Evolutionary conservation across 441 rosid species (phyloP), one percentile per base, ranked within the genome.

Genomic region (Biscutella auriculata): DNA sequence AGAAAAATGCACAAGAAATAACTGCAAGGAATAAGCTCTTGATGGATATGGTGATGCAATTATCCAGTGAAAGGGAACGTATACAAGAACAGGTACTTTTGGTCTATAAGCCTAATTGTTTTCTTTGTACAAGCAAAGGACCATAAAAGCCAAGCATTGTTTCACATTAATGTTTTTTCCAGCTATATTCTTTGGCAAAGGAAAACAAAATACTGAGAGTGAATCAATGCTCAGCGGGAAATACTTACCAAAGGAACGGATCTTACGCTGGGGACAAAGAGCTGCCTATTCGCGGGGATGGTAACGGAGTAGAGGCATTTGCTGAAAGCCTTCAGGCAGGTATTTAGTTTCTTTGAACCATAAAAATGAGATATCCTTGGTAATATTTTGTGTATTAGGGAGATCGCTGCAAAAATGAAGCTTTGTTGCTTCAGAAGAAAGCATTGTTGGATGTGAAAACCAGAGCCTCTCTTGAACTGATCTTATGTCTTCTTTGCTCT

Each of bases 81-180:
- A 79, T 92, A 44, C 84, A 83, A 60, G 81, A 80, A 57, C 90
- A 86, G 97, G 98, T 92, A 69, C 53, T 9, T n/a, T 55, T 28
- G 0, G 15, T 39, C 52, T 40, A 65, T 33, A 16, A 51, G 37
- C 33, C 50, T 43, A 46, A 19, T 52, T 60, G 6, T 21, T 53
- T 8, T 12, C 21, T 16, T 34, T 49, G 37, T 33, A 33, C 17
- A 30, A 32, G n/a, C 2, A 50, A 41, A 61, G 53, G 26, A 15
- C 40, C 33, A 39, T 48, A 15, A 16, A 26, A 56, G 35, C 56
- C 21, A 51, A 43, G 57, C 23, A 39, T 54, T 23, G n/a, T 39
- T 49, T 47, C 26, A 50, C 34, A 68, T 26, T 28, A 39, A 23
- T 41, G 29, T 72, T 9, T 53, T 35, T 76, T 73, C 82, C 90